Percentiles rank a stretch among this genome's conserved stretches.
Conservation (phyloP, 2,329 filamentous ascomycete species). For the Hypomyces perniciosus region DNA sequence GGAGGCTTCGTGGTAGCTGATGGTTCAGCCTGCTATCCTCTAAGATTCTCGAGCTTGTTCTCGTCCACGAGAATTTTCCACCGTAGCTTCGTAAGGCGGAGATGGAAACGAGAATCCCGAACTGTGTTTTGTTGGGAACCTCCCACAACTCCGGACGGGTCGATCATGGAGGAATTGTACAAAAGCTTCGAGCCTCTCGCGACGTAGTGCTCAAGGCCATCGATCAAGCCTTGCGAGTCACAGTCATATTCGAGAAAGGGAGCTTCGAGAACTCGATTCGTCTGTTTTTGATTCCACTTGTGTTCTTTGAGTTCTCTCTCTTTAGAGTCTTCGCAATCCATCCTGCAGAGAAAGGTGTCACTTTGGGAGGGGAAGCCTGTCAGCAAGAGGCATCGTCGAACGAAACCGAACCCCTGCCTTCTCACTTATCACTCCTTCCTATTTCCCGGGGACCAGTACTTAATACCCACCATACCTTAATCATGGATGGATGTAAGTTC, state of each 20-base stretch:
- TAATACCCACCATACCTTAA: not conserved
- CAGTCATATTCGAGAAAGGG: not conserved
- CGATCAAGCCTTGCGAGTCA: slow-evolving; percentile 1
- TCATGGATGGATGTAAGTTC: slow-evolving; percentile 22
- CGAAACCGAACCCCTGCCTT: not conserved
- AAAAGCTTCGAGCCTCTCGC: slow-evolving; percentile 13
- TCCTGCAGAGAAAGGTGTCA: not conserved
- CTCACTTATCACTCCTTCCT: not conserved
- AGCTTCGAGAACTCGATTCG: not conserved
- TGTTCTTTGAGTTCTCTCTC: too few relatives aligned
- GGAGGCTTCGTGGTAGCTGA: slow-evolving; percentile 17
- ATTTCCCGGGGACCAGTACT: not conserved
- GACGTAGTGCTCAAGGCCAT: not conserved
- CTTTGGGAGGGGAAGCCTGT: not conserved
- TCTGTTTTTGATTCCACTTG: not conserved
- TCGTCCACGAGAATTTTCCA: slow-evolving; percentile 4
- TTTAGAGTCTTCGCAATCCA: too few relatives aligned
- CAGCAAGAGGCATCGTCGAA: slow-evolving; percentile 1
- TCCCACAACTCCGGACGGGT: slow-evolving; percentile 10
- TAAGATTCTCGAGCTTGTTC: slow-evolving; percentile 11
- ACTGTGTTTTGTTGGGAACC: slow-evolving; percentile 6
- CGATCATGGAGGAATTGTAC: slow-evolving; percentile 12
- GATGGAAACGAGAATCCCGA: slow-evolving; percentile 2
- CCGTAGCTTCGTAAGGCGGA: slow-evolving; percentile 14
- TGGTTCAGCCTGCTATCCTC: slow-evolving; percentile 15